These are phyloP conservation scores for Podaxis sp. DNA, from an alignment of 768 basidiomycete species.

Conservation along the genomic window DNA sequence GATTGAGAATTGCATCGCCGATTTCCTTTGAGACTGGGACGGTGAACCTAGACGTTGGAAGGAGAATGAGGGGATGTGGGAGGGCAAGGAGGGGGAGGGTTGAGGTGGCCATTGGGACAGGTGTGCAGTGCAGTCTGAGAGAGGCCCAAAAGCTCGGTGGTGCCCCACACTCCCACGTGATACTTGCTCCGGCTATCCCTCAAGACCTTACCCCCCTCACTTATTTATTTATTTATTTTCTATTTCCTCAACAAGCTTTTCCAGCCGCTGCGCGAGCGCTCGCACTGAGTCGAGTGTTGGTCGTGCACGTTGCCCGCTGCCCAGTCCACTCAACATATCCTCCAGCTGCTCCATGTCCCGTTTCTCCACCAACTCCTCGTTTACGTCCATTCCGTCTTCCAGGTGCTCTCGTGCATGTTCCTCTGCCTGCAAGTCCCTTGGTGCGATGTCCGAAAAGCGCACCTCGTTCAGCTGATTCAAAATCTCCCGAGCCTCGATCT, in stretches of 20 bases:
- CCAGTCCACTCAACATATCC: slow-evolving; percentile 35
- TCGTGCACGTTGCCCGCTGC: slow-evolving; percentile 28
- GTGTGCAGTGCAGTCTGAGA: not conserved
- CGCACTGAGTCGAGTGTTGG: slow-evolving; percentile 20
- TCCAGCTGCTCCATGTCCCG: slow-evolving; percentile 49
- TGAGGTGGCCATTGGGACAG: slow-evolving; percentile 37
- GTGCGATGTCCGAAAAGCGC: slow-evolving; percentile 70
- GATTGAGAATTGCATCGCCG: slow-evolving; percentile 63
- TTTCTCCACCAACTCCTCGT: slow-evolving; percentile 46
- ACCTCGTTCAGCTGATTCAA: slow-evolving; percentile 55
- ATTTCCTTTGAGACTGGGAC: slow-evolving; percentile 62
- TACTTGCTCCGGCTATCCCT: not conserved
- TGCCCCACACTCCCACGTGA: slow-evolving; percentile 1
- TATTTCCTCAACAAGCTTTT: not conserved
- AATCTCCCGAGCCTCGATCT: slow-evolving; percentile 50
- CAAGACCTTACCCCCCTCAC: not conserved
- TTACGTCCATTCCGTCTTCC: slow-evolving; percentile 33
- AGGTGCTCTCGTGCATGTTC: slow-evolving; percentile 71
- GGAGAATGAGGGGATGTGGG: slow-evolving; percentile 68
- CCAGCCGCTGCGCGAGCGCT: not conserved
- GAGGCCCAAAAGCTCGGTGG: no score
- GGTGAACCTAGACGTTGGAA: slow-evolving; percentile 71
- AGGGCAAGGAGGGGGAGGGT: slow-evolving; percentile 71
- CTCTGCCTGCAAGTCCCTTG: slow-evolving; percentile 76
- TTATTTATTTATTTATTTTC: slow-evolving; percentile 12